Conservation (phyloP, 1,139 yeast genomes). For the Wickerhamiella infanticola region DNA sequence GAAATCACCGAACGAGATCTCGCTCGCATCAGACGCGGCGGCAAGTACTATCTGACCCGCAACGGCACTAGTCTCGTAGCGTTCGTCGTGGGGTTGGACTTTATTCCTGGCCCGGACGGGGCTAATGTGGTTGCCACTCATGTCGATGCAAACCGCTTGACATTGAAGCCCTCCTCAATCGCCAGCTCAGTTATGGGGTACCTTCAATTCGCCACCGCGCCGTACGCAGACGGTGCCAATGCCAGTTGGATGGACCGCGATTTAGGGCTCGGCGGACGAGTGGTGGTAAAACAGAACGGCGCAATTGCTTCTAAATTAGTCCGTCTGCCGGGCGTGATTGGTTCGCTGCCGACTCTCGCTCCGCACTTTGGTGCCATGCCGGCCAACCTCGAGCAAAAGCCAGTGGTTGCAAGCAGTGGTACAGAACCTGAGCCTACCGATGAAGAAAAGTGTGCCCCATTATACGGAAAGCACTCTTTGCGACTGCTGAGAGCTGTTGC, state of each 20-base stretch:
- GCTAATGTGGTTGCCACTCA: slow-evolving; percentile 78
- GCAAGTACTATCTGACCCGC: slow-evolving; percentile 57
- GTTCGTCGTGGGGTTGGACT: slow-evolving; percentile 51
- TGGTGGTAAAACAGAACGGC: slow-evolving; percentile 33
- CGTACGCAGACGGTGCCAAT: slow-evolving; percentile 66
- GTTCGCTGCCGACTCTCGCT: slow-evolving; percentile 82
- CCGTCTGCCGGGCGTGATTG: slow-evolving; percentile 60
- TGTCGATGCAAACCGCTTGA: slow-evolving; percentile 64
- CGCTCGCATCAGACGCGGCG: slow-evolving; percentile 45
- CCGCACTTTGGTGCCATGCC: slow-evolving; percentile 69
- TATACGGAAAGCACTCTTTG: slow-evolving; percentile 51
- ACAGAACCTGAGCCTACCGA: slow-evolving; percentile 7
- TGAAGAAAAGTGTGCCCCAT: slow-evolving; percentile 25
- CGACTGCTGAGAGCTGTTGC: slow-evolving; percentile 57
- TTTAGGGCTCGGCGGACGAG: slow-evolving; percentile 75
- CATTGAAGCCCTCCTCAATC: slow-evolving; percentile 63
- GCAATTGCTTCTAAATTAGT: slow-evolving; percentile 46
- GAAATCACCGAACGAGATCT: slow-evolving; percentile 54
- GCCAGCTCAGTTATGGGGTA: slow-evolving; percentile 46
- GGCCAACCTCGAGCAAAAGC: slow-evolving; percentile 46
- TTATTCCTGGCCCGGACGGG: slow-evolving; percentile 52
- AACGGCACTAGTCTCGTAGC: slow-evolving; percentile 75
- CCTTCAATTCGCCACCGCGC: slow-evolving; percentile 74
- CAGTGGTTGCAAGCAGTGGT: slow-evolving; percentile 47
- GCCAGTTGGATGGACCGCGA: slow-evolving; percentile 80